Evolutionary conservation across 768 basidiomycete species (phyloP), one percentile per base, ranked within the genome.

Genomic region (Pleurotus pulmonarius): DNA sequence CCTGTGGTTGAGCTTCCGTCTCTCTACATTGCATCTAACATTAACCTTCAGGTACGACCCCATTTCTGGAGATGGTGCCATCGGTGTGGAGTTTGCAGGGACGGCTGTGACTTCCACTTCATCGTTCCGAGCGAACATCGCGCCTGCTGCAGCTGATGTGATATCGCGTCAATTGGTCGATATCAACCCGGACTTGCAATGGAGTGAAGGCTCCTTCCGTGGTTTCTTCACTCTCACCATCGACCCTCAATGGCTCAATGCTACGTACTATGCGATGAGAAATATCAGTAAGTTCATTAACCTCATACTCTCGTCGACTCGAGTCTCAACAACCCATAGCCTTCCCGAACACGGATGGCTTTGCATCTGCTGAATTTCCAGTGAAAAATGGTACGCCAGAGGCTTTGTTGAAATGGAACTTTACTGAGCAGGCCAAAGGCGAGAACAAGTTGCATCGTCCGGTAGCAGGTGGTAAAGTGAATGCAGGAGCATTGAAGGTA

Each of bases 31-130:
- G n/a, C 26, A 15, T 41, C 18, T 15, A 34, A 34, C 29, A 11
- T 34, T 3, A 8, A 4, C 9, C 8, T 11, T 15, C 45, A 79
- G 78, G 26, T 83, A 83, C 67, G 65, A 83, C 60, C 71, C 79
- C 2, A 58, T 60, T 5, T 79, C 78, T 1, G 82, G 82, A 3
- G 56, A 67, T 6, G 82, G 83, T 6, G 78, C 77, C 1, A 72
- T 82, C 46, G 82, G 78, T 6, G 83, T 85, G 11, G 83, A 86
- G 67, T 84, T 84, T 60, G 83, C 82, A 12, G 83, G 84, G 1
- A 83, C 83, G 0, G 81, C 80, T 0, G 84, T 86, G 11, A 78
- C 81, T 0, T 82, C 80, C 1, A 62, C 62, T 6, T 80, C 80
- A 12, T 58, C 78, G 5, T 82, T 83, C 60, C 77, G 80, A 13